Evolutionary conservation across 169 alveolate species (phyloP), one percentile per base, ranked within the genome.

Genomic region (Plasmodium cynomolgi): DNA sequence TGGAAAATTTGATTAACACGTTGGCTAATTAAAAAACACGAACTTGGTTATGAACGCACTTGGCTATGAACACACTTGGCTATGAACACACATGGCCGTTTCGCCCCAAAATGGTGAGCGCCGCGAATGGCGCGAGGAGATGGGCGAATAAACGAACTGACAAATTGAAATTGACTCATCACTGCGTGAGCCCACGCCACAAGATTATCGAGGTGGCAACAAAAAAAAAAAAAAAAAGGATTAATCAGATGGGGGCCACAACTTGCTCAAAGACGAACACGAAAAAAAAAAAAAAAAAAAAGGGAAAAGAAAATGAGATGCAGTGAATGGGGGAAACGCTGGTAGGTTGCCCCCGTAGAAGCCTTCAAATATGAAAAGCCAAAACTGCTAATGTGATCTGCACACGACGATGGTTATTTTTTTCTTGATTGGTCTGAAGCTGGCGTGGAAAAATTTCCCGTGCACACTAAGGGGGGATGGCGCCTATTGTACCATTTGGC

Each of bases 171-270:
- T 68, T 68, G 37, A 26, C 17, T 8, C 31, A 68, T 68, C 77
- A 26, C 0, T 29, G 77, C 1, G 33, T 7, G 33, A 26, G 39
- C 77, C 31, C 11, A 11, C n/a, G 77, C 20, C n/a, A 68, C 77
- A 68, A 68, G 37, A 68, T 68, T 26, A 26, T 68, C 77, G 17
- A 20, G 77, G 77, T 68, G 58, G 75, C 75, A 62, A 33, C 17
- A 72, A 84, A 72, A 84, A 84, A 73, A 74, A 72, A 84, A 73
- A 84, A 44, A 84, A 20, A 23, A 47, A 2, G 33, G 75, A 5
- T 39, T 50, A 79, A 20, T 9, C 23, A n/a, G 39, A 4, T 41
- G 37, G 20, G 31, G 26, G 23, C 13, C 37, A 39, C 39, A 39
- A 77, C 39, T 17, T 37, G 58, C 26, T 34, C 56, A 34, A 34